Base-by-base conservation (phyloP, 2,329 filamentous ascomycete species). In the Hypocreales sp. region DNA sequence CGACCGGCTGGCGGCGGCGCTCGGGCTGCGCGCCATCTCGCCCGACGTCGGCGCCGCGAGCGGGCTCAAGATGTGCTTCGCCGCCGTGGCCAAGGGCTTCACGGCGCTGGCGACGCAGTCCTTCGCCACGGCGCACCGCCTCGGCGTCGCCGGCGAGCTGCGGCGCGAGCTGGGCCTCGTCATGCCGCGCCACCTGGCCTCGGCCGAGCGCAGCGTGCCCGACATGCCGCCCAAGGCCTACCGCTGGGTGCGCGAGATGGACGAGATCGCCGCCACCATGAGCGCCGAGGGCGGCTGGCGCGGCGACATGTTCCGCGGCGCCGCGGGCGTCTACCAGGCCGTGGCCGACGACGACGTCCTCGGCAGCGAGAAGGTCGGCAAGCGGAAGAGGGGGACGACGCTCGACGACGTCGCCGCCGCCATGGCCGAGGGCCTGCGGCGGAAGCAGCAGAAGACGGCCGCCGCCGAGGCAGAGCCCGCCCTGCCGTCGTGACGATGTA, bases 211-310 rank as follows among this genome's bases (percentile, higher is more conserved):
- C 18, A 54, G 62, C 3, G 53, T 80, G 7, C 55, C 64, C 4
- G 55, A 48, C 10, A 79, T 83, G 65, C 62, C 76, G 15, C 69
- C 72, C 7, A 86, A 84, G 52, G 79, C 79, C 12, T 83, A 83
- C 46, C 59, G 79, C 8, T 86, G 79, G 78, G 72, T 81, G 0
- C 58, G 62, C 19, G 79, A 84, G 56, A 83, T 86, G 79, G 64
- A 73, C 39, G 72, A 84, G 58, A 82, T 86, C 42, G 68, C 66
- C 4, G 55, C 63, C 31, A 79, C 74, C 4, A 74, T 81, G 45
- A 51, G 52, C 6, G 63, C 67, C 22, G 72, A 77, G 29, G 76
- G 72, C 1, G 75, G 74, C 0, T 80, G 78, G 45, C 50, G 50
- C 5, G 48, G 48, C 8, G 52, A 56, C 15, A 48, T 76, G 15